Evolutionary conservation across 2,329 filamentous ascomycete genomes (phyloP).

Genomic region (Fusarium nelsonii): DNA sequence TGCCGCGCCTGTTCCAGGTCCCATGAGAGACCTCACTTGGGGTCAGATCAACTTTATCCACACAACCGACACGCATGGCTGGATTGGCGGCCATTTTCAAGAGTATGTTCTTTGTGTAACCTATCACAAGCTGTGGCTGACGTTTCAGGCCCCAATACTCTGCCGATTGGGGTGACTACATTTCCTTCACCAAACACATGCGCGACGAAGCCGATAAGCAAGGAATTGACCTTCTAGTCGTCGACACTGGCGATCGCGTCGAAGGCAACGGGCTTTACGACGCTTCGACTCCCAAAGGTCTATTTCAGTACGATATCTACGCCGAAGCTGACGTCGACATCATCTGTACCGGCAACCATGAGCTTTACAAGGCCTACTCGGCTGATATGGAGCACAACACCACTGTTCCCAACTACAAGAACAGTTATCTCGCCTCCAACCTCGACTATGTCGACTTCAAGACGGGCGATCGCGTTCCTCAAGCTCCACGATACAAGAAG

Average conservation of each 20-base stretch:
- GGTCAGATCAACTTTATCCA: conserved; percentile 98
- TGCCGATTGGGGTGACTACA: conserved; percentile 97
- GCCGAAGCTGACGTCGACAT: conserved; percentile 86
- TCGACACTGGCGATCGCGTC: conserved; percentile 93
- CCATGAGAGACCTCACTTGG: conserved; percentile 87
- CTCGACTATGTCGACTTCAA: conserved; percentile 85
- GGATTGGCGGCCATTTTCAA: conserved; percentile 92
- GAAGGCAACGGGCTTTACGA: conserved; percentile 97
- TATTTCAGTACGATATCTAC: conserved; percentile 89
- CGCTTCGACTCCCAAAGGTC: conserved; percentile 85
- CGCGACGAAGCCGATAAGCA: conserved; percentile 80
- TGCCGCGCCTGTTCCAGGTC: conserved; percentile 80
- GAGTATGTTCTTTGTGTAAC: conserved; percentile 68
- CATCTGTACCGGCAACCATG: conserved; percentile 91
- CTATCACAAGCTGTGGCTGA: background rate
- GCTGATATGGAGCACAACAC: conserved; percentile 81
- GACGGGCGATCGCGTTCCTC: conserved; percentile 77
- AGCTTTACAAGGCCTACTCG: conserved; percentile 86
- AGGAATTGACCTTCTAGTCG: conserved; percentile 87
- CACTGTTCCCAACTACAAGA: conserved; percentile 85
- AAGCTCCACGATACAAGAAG: conserved; percentile 86
- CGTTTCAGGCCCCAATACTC: conserved; percentile 81
- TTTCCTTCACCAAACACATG: conserved; percentile 90
- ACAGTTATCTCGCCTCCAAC: conserved; percentile 89
- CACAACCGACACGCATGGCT: conserved; percentile 96